Evolutionary conservation across 352 stramenopile genomes (phyloP).

Genomic region (Pythium insidiosum): DNA sequence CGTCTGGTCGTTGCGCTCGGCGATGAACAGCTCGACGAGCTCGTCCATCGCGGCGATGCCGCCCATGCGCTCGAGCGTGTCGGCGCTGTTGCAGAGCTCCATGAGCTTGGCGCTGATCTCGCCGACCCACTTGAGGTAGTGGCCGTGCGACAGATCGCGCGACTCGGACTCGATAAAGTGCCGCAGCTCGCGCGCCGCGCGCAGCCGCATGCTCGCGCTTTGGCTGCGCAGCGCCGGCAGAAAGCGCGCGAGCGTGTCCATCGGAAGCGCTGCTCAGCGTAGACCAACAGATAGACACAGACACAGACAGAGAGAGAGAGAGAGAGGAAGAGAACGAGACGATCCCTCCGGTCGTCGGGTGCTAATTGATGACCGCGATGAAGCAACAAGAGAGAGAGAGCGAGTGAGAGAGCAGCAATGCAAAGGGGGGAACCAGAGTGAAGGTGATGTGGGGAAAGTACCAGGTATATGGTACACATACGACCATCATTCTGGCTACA

Average conservation of each 20-base stretch:
- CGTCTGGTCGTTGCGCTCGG: slow-evolving; percentile 82
- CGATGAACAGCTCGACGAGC: slow-evolving; percentile 85
- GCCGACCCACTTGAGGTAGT: slow-evolving; percentile 86
- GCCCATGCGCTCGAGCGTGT: slow-evolving; percentile 72
- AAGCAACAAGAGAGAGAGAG: too few species aligned
- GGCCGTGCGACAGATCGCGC: slow-evolving; percentile 70
- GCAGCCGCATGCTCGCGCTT: slow-evolving; percentile 52
- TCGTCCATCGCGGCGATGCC: slow-evolving; percentile 87
- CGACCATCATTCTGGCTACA: too few species aligned
- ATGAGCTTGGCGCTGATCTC: slow-evolving; percentile 77
- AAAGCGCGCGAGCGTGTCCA: slow-evolving; percentile 73
- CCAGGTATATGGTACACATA: too few species aligned
- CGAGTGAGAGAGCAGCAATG: too few species aligned
- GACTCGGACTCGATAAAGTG: slow-evolving; percentile 84
- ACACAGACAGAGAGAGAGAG: too few species aligned
- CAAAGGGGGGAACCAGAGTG: too few species aligned
- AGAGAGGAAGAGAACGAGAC: too few species aligned
- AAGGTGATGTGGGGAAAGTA: too few species aligned
- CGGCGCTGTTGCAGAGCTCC: slow-evolving; percentile 74
- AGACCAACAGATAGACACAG: too few species aligned
- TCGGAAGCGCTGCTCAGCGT: too few species aligned
- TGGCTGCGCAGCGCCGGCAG: slow-evolving; percentile 63
- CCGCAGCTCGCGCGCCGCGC: slow-evolving; percentile 64
- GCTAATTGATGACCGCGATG: too few species aligned
- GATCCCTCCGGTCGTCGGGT: too few species aligned